phyloP scores from a whole-genome alignment of 768 basidiomycete genomes.

The Pilatotrama ljubarskyi region DNA sequence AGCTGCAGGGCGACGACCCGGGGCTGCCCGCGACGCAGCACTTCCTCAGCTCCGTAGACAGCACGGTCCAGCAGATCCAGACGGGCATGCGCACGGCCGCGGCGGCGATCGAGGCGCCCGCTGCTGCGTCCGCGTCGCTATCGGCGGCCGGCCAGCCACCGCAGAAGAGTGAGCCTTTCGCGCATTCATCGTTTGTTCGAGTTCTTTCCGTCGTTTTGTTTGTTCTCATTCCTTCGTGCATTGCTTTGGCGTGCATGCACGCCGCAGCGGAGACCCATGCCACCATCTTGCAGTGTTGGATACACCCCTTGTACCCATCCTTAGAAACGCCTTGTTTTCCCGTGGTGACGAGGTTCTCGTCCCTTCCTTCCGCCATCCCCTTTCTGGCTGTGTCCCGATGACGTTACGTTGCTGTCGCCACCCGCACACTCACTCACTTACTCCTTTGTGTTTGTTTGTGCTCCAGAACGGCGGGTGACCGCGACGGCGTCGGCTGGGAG shows the following conservation, averaged over 20 bases:
- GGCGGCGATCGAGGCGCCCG: conserved; percentile 27
- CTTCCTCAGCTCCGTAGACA: conserved; percentile 27
- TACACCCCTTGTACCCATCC: no score
- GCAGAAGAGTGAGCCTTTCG: conserved; percentile 19
- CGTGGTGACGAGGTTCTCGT: background rate
- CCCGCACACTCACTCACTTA: background rate
- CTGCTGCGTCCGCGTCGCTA: background rate
- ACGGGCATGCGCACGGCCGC: conserved; percentile 40
- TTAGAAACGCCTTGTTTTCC: background rate
- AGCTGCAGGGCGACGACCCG: conserved; percentile 47
- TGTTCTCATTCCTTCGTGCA: background rate
- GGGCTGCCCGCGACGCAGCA: conserved; percentile 32
- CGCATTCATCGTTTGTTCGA: background rate
- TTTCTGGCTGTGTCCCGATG: background rate
- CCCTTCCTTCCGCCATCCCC: background rate
- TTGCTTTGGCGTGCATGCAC: no score
- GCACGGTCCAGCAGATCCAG: conserved; percentile 42
- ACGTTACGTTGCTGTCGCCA: background rate
- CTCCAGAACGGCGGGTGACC: conserved; percentile 25
- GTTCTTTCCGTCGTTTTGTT: background rate
- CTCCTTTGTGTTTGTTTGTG: background rate
- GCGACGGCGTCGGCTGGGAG: conserved; percentile 27
- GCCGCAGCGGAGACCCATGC: no score
- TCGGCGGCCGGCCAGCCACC: conserved; percentile 22
- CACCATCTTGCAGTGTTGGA: no score